These are phyloP conservation scores for Lachnellula arida DNA, from an alignment of 2,329 filamentous ascomycete genomes.

Conservation along the genomic window DNA sequence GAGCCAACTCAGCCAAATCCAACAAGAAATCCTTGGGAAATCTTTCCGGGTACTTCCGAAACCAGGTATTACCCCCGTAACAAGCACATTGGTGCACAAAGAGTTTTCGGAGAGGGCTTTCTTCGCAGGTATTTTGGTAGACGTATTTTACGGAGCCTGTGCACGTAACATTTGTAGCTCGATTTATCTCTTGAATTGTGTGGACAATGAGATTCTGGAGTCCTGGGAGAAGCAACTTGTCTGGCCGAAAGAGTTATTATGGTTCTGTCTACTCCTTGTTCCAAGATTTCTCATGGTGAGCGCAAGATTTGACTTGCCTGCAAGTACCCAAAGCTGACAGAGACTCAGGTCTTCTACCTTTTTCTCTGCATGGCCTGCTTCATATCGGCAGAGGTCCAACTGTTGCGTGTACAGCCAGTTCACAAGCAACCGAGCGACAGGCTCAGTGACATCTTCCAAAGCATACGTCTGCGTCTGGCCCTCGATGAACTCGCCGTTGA, in stretches of 20 bases:
- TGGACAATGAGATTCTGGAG: neutral
- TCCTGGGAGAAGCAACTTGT: neutral
- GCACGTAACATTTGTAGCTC: neutral
- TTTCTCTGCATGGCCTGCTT: neutral
- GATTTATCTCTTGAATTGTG: neutral
- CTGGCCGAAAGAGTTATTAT: too few relatives aligned
- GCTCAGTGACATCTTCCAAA: neutral
- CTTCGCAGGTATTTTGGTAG: neutral
- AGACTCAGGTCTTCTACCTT: neutral
- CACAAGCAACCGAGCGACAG: neutral
- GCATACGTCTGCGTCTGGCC: conserved; percentile 5
- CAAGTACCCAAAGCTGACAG: conserved; percentile 2
- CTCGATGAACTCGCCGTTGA: conserved; percentile 5
- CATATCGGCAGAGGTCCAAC: neutral
- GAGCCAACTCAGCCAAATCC: neutral
- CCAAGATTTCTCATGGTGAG: too few relatives aligned
- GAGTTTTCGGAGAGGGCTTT: neutral
- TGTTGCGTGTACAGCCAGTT: conserved; percentile 7
- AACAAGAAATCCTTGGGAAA: neutral
- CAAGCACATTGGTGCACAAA: neutral
- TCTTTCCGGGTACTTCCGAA: neutral
- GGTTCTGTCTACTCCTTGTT: too few relatives aligned
- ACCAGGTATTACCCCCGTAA: neutral
- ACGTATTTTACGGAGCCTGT: neutral
- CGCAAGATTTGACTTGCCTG: neutral